Evolutionary conservation across 257 asterid genomes (phyloP).

Genomic region (Verbena officinalis): DNA sequence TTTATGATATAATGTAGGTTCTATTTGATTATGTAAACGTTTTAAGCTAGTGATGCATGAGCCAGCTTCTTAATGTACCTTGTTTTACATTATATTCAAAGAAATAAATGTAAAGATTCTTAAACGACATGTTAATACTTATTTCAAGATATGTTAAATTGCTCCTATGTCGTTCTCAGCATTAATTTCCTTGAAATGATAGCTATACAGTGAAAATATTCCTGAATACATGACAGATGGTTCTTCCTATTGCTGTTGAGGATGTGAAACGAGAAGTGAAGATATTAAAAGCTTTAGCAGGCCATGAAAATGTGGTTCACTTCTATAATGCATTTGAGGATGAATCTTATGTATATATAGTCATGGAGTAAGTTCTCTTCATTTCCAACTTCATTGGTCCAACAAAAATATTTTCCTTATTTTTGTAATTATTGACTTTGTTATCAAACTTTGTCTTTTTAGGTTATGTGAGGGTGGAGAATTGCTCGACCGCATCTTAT

Average conservation of each 20-base stretch:
- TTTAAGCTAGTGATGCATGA: too few relatives aligned
- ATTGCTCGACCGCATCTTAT: conserved; percentile 89
- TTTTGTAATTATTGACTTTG: conserved; percentile 21
- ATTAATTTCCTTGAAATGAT: background rate
- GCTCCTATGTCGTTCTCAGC: background rate
- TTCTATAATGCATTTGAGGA: conserved; percentile 92
- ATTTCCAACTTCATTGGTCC: conserved; percentile 9
- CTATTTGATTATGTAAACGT: too few relatives aligned
- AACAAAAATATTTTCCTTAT: background rate
- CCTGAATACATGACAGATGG: conserved; percentile 62
- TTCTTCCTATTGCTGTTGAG: conserved; percentile 96
- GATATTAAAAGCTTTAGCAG: conserved; percentile 92
- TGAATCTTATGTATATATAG: conserved; percentile 85
- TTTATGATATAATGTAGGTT: too few relatives aligned
- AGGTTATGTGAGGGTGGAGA: conserved; percentile 99
- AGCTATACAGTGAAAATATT: conserved; percentile 16
- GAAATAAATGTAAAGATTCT: too few relatives aligned
- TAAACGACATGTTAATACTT: background rate
- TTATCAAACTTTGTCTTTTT: conserved; percentile 23
- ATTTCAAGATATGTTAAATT: background rate
- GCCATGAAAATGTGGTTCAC: conserved; percentile 97
- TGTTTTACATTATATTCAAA: too few relatives aligned
- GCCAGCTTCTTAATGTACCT: too few relatives aligned
- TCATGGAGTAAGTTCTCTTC: conserved; percentile 85
- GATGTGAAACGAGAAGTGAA: conserved; percentile 98